These are phyloP conservation scores for Pinus tabuliformis DNA, from an alignment of 75 land plant genomes.

Conservation along the genomic window DNA sequence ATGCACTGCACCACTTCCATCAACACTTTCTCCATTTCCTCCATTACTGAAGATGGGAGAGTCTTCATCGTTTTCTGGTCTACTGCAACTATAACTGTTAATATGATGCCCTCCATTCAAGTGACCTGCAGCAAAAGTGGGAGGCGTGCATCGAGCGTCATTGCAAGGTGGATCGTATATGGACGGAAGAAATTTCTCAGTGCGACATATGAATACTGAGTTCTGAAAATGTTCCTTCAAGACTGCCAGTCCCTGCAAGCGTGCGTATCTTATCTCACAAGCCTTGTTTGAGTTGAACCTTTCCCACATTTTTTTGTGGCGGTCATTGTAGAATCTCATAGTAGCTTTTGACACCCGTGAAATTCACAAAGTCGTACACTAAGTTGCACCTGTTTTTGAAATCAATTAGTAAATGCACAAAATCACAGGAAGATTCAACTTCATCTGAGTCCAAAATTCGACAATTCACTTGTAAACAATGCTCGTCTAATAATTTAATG, in stretches of 20 bases:
- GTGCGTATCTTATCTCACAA: conserved; percentile 47
- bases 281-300: conserved; percentile 40
- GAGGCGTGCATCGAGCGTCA: background rate
- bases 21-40: background rate
- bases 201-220: background rate
- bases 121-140: background rate
- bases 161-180: conserved; percentile 2
- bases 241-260: conserved; percentile 26
- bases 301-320: conserved; percentile 33
- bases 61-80: background rate
- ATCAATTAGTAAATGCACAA: conserved; percentile 70
- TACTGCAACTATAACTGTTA: no score
- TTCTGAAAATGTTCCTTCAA: background rate
- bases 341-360: conserved; percentile 38
- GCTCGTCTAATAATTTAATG: conserved; percentile 38
- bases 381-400: conserved; percentile 52
- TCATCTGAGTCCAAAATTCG: conserved; percentile 10
- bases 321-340: conserved; percentile 25
- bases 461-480: conserved; percentile 39
- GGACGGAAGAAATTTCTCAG: background rate
- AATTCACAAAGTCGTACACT: conserved; percentile 57
- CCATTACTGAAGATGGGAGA: background rate
- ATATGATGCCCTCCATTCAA: background rate
- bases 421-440: conserved; percentile 56
- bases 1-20: background rate